These are phyloP conservation scores for Lichenothelia convexa DNA, from an alignment of 495 filamentous ascomycete genomes.

Conservation along the genomic window DNA sequence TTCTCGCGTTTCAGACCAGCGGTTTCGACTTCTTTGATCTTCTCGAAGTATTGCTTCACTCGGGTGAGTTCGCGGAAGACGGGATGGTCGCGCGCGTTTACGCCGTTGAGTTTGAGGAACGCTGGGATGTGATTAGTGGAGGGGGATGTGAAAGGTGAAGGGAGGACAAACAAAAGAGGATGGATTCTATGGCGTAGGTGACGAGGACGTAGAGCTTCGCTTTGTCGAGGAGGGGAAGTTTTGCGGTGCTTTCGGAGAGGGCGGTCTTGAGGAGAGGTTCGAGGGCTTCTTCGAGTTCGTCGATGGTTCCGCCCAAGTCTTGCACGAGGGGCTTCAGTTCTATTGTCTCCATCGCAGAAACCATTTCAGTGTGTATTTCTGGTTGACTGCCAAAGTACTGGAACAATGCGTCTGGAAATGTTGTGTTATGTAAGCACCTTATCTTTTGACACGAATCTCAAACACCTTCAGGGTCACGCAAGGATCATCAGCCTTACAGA, in stretches of 20 bases:
- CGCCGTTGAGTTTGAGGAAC: conserved; percentile 63
- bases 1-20: conserved; percentile 28
- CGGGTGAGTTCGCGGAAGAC: conserved; percentile 69
- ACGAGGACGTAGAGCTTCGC: conserved; percentile 74
- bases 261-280: conserved; percentile 43
- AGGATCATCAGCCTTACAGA: no score
- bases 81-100: conserved; percentile 64
- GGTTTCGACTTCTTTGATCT: conserved; percentile 55
- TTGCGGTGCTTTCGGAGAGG: conserved; percentile 48
- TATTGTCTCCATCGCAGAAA: conserved; percentile 14
- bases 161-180: conserved; percentile 60
- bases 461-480: no score
- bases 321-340: conserved; percentile 30
- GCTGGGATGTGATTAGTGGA: no score
- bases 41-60: conserved; percentile 81
- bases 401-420: no score
- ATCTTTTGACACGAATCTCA: no score
- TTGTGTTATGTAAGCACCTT: no score
- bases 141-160: no score
- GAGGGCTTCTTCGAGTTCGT: conserved; percentile 57
- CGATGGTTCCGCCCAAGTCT: conserved; percentile 54
- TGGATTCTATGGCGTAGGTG: conserved; percentile 78
- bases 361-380: no score
- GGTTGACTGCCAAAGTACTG: no score
- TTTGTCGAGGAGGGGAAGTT: conserved; percentile 78